These are phyloP conservation scores for Starmerella apis DNA, from an alignment of 805 yeast species.

Conservation along the genomic window DNA sequence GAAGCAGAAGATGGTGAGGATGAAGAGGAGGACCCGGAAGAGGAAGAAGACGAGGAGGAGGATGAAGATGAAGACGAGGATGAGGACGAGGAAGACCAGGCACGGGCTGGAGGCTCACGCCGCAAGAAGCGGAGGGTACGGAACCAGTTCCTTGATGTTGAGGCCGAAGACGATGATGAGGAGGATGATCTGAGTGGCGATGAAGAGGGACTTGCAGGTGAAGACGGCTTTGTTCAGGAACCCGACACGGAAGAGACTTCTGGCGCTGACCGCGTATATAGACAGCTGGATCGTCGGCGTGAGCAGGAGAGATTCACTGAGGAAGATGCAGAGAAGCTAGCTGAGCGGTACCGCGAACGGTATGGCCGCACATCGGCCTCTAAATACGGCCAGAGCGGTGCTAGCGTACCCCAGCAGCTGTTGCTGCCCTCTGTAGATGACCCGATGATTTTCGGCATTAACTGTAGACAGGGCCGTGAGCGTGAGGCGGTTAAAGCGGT, in stretches of 20 bases:
- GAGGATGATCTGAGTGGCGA: conserved; percentile 91
- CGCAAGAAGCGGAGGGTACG: conserved; percentile 39
- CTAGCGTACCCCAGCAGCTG: conserved; percentile 76
- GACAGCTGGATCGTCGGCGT: conserved; percentile 71
- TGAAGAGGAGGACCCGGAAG: conserved; percentile 43
- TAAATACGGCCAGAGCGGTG: conserved; percentile 60
- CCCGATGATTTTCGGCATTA: conserved; percentile 90
- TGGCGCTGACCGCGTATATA: conserved; percentile 57
- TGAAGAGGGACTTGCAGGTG: conserved; percentile 82
- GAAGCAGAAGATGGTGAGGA: conserved; percentile 21
- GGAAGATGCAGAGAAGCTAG: conserved; percentile 88
- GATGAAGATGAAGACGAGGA: conserved; percentile 29
- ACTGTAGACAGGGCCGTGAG: conserved; percentile 88
- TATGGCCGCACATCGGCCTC: conserved; percentile 78
- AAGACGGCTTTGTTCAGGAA: conserved; percentile 47
- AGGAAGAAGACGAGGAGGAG: conserved; percentile 31
- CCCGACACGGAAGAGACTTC: conserved; percentile 43
- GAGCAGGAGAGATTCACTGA: conserved; percentile 65
- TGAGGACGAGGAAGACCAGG: conserved; percentile 50
- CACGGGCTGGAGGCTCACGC: conserved; percentile 32
- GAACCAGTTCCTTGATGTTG: conserved; percentile 92
- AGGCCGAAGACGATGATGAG: conserved; percentile 97
- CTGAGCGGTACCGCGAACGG: conserved; percentile 81
- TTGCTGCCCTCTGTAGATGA: conserved; percentile 92
- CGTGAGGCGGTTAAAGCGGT: conserved; percentile 79